phyloP scores from a whole-genome alignment of 768 basidiomycete species.

The Sarcodon sp. region DNA sequence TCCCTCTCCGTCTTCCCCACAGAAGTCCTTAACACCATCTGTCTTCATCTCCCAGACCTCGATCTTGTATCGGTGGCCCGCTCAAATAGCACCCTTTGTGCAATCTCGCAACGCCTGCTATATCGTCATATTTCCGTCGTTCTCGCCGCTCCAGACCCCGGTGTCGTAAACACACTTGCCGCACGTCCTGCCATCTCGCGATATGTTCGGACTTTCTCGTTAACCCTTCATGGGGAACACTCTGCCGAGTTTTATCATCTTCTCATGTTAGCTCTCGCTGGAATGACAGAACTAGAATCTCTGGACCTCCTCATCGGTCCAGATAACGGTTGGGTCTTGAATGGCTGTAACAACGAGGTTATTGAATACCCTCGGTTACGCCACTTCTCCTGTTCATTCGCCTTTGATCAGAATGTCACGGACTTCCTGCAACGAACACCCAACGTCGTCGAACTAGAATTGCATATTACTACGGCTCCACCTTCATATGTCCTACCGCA shows the following conservation, averaged over 20 bases:
- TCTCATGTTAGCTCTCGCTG: slow-evolving; percentile 38
- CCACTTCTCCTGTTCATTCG: slow-evolving; percentile 47
- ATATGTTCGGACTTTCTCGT: slow-evolving; percentile 47
- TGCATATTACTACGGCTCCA: slow-evolving; percentile 30
- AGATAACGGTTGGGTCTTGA: slow-evolving; percentile 40
- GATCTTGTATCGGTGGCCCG: slow-evolving; percentile 35
- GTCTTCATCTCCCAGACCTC: slow-evolving; percentile 20
- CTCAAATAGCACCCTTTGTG: slow-evolving; percentile 26
- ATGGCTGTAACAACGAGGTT: slow-evolving; percentile 8
- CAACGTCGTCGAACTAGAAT: slow-evolving; percentile 34
- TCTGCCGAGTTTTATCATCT: slow-evolving; percentile 28
- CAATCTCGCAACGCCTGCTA: slow-evolving; percentile 45
- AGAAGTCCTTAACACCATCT: slow-evolving; percentile 50
- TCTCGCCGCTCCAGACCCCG: slow-evolving; percentile 28
- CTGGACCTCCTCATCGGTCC: slow-evolving; percentile 38
- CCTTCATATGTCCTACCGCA: slow-evolving; percentile 8
- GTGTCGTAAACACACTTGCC: slow-evolving; percentile 44
- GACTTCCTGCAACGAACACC: slow-evolving; percentile 45
- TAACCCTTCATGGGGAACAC: slow-evolving; percentile 32
- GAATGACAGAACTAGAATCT: slow-evolving; percentile 50
- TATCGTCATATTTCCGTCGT: slow-evolving; percentile 45
- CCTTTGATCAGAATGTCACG: slow-evolving; percentile 44
- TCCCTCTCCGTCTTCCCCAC: slow-evolving; percentile 35
- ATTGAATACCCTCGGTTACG: slow-evolving; percentile 32
- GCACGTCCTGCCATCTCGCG: slow-evolving; percentile 40